These are phyloP conservation scores for Kodamaea neixiangensis DNA, from an alignment of 805 yeast genomes.

Conservation along the genomic window DNA sequence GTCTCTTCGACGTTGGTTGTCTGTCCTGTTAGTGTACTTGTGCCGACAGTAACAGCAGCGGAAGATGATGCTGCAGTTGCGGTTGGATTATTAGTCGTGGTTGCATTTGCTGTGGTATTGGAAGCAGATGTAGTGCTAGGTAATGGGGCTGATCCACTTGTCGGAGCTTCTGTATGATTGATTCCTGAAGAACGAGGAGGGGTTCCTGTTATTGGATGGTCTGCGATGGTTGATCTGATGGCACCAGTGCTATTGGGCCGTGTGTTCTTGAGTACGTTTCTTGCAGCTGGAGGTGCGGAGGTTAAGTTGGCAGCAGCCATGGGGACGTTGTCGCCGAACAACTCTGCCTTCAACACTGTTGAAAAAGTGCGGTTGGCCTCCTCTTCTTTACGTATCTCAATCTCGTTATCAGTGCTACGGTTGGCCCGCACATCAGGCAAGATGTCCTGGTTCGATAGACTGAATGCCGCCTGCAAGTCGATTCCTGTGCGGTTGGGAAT, in stretches of 20 bases:
- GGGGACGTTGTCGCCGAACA: conserved; percentile 86
- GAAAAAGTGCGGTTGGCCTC: conserved; percentile 89
- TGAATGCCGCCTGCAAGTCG: conserved; percentile 83
- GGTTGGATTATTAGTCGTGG: conserved; percentile 7
- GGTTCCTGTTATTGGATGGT: conserved; percentile 11
- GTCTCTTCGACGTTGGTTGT: conserved; percentile 17
- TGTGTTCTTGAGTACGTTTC: conserved; percentile 9
- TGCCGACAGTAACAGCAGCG: conserved; percentile 16
- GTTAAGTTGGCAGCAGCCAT: conserved; percentile 41
- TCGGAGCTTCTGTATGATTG: neutral
- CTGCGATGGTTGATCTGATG: conserved; percentile 2
- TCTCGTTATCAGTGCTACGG: conserved; percentile 51
- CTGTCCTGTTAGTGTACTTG: conserved; percentile 11
- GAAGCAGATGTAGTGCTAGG: neutral
- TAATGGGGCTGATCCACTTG: neutral
- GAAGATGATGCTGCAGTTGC: neutral
- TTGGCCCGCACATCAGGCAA: conserved; percentile 34
- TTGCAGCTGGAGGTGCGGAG: conserved; percentile 1
- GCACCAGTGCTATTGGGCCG: conserved; percentile 24
- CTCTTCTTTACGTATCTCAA: conserved; percentile 67
- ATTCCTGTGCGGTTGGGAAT: conserved; percentile 87
- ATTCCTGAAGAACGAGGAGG: conserved; percentile 13
- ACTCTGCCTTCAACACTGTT: conserved; percentile 80
- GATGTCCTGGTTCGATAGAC: conserved; percentile 50
- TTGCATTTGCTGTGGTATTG: conserved; percentile 12